Evolutionary conservation across 2,329 filamentous ascomycete species (phyloP).

Genomic region (Atkinsonella hypoxylon): DNA sequence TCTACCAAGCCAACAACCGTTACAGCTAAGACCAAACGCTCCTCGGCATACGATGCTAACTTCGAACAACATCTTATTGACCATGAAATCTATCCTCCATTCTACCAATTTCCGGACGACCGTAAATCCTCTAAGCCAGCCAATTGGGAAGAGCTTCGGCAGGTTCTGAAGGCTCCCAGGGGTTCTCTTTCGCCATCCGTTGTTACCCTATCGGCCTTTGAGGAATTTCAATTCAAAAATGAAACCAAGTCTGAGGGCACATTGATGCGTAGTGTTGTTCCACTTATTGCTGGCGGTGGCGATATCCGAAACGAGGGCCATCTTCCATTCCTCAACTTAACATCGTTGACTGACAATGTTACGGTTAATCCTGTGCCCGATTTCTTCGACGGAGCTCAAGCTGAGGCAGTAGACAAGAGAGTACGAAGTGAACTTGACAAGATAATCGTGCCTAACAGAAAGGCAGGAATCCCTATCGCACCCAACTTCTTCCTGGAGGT

Average conservation of each 20-base stretch:
- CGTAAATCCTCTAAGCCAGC: not conserved
- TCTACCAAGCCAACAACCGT: not conserved
- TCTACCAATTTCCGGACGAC: not conserved
- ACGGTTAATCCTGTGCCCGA: conserved; percentile 22
- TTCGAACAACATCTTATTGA: conserved; percentile 2
- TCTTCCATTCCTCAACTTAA: conserved; percentile 15
- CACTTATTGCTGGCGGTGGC: not conserved
- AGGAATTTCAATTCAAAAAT: conserved; percentile 17
- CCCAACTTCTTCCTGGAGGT: conserved; percentile 29
- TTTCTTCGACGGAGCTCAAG: conserved; percentile 20
- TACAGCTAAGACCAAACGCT: not conserved
- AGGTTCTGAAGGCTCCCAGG: not conserved
- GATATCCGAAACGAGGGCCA: conserved; percentile 1
- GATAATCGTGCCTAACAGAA: conserved; percentile 21
- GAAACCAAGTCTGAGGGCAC: conserved; percentile 22
- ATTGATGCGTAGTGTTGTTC: conserved; percentile 20
- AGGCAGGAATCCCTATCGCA: conserved; percentile 17
- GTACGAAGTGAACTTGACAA: conserved; percentile 10
- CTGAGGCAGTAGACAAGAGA: conserved; percentile 14
- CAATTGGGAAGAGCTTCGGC: not conserved
- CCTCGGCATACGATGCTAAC: conserved; percentile 3
- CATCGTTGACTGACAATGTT: conserved; percentile 21
- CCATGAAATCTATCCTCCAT: not conserved
- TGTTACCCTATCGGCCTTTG: conserved; percentile 19
- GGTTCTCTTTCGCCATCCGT: conserved; percentile 1